A percentile compares a stretch with the other conserved stretches of the same genome.
These are phyloP conservation scores for Pseudogymnoascus sp. DNA, from an alignment of 2,329 filamentous ascomycete genomes.

Conservation along the genomic window DNA sequence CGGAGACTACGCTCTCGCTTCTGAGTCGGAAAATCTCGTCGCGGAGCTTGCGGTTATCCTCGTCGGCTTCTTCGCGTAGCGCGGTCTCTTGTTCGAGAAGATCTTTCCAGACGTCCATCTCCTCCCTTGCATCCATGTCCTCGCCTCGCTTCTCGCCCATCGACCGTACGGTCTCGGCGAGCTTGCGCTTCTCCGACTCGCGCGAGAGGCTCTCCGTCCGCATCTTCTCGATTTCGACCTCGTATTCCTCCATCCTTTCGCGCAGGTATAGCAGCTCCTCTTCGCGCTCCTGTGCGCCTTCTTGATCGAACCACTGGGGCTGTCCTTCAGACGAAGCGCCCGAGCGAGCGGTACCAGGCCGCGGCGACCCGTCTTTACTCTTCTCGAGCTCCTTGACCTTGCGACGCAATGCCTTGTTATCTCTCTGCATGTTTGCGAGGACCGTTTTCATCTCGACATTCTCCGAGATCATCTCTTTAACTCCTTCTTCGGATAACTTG, in stretches of 20 bases:
- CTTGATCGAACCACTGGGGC: slow-evolving; percentile 48
- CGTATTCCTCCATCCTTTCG: slow-evolving; percentile 77
- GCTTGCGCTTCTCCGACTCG: slow-evolving; percentile 76
- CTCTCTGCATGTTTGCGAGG: slow-evolving; percentile 78
- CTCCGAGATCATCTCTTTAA: slow-evolving; percentile 96
- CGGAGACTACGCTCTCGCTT: slow-evolving; percentile 41
- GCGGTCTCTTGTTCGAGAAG: slow-evolving; percentile 86
- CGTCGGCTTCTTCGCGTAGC: slow-evolving; percentile 79
- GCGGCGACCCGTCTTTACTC: slow-evolving; percentile 52
- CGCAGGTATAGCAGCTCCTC: slow-evolving; percentile 79
- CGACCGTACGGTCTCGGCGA: slow-evolving; percentile 70
- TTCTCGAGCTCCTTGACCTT: slow-evolving; percentile 81
- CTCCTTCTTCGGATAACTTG: slow-evolving; percentile 87
- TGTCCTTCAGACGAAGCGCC: slow-evolving; percentile 47
- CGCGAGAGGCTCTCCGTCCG: slow-evolving; percentile 67
- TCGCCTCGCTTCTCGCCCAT: slow-evolving; percentile 45
- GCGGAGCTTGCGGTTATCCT: slow-evolving; percentile 73
- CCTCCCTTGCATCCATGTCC: slow-evolving; percentile 44
- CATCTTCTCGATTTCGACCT: slow-evolving; percentile 74
- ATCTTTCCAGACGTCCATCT: slow-evolving; percentile 87
- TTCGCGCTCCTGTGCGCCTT: slow-evolving; percentile 58
- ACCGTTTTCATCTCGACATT: slow-evolving; percentile 93
- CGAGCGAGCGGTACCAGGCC: slow-evolving; percentile 52
- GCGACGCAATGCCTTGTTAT: slow-evolving; percentile 74
- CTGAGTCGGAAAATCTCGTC: slow-evolving; percentile 74